These are phyloP conservation scores for Tilletia indica DNA, from an alignment of 1,284 basidiomycete genomes.

Conservation along the genomic window DNA sequence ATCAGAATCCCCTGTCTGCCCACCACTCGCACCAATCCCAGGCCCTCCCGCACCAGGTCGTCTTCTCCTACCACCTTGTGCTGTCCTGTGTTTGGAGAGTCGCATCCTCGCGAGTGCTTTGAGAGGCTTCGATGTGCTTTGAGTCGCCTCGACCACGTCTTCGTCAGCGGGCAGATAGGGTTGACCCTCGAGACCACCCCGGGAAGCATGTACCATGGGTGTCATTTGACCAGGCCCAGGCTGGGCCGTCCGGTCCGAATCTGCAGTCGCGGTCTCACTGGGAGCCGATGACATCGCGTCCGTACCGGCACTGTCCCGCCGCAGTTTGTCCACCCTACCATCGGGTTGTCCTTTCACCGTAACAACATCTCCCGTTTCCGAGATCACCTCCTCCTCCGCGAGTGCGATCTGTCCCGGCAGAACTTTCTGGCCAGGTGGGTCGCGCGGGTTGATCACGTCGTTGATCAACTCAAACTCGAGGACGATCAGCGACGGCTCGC, in stretches of 20 bases:
- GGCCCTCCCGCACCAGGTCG: constrained; percentile 13
- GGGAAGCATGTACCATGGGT: background rate
- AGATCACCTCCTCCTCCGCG: background rate
- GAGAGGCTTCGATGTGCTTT: constrained; percentile 70
- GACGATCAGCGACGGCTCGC: constrained; percentile 34
- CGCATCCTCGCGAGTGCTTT: constrained; percentile 67
- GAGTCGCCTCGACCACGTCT: constrained; percentile 73
- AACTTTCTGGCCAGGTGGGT: constrained; percentile 34
- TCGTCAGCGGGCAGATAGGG: constrained; percentile 39
- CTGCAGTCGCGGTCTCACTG: constrained; percentile 29
- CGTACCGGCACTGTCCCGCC: background rate
- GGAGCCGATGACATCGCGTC: constrained; percentile 26
- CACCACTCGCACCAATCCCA: background rate
- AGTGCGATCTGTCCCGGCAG: constrained; percentile 31
- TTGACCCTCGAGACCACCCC: constrained; percentile 38
- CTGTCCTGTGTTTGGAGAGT: constrained; percentile 5
- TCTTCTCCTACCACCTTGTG: background rate
- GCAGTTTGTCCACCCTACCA: background rate
- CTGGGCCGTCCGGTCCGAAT: constrained; percentile 29
- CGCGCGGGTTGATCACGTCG: constrained; percentile 71
- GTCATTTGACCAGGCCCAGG: too few species aligned
- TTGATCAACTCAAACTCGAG: constrained; percentile 80
- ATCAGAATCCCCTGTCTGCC: constrained; percentile 25
- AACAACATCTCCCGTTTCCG: background rate
- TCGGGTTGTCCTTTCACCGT: background rate